Percentiles rank a stretch among this genome's conserved stretches.
Conservation (phyloP, 805 yeast species). For the Hanseniaspora lachancei region DNA sequence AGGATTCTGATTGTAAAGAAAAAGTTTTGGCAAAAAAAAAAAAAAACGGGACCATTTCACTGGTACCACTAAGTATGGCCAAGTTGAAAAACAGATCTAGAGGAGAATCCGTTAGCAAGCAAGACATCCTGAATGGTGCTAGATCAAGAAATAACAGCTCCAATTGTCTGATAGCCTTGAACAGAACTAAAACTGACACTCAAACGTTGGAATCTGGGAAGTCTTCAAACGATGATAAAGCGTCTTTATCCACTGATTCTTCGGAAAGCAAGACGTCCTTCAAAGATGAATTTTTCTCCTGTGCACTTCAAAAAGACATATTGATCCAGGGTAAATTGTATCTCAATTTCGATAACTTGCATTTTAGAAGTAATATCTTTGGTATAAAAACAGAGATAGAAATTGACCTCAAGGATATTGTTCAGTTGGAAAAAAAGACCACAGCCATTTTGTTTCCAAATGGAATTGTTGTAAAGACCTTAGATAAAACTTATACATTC, state of each 20-base stretch:
- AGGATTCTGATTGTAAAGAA: background rate
- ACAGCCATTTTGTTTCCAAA: conserved; percentile 61
- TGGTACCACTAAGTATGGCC: background rate
- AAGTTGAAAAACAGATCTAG: background rate
- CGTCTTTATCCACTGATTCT: background rate
- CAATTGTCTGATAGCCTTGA: background rate
- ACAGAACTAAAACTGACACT: background rate
- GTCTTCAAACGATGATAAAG: background rate
- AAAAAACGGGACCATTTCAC: background rate
- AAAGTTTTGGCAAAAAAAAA: background rate
- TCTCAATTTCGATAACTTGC: conserved; percentile 40
- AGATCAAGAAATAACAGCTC: background rate
- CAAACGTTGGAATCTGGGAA: background rate
- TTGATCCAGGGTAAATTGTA: conserved; percentile 55
- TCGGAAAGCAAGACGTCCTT: background rate
- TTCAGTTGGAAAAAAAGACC: conserved; percentile 49
- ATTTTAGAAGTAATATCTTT: conserved; percentile 54
- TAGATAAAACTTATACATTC: conserved; percentile 49
- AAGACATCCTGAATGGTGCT: background rate
- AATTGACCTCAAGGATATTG: conserved; percentile 48
- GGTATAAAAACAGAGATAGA: conserved; percentile 52
- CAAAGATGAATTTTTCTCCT: conserved; percentile 22
- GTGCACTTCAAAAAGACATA: conserved; percentile 56
- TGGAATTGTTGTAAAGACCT: conserved; percentile 49
- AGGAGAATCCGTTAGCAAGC: background rate